Evolutionary conservation across 345 rosid genomes (phyloP), one percentile per base, ranked within the genome.

Genomic region (Mallotus nudiflorus): DNA sequence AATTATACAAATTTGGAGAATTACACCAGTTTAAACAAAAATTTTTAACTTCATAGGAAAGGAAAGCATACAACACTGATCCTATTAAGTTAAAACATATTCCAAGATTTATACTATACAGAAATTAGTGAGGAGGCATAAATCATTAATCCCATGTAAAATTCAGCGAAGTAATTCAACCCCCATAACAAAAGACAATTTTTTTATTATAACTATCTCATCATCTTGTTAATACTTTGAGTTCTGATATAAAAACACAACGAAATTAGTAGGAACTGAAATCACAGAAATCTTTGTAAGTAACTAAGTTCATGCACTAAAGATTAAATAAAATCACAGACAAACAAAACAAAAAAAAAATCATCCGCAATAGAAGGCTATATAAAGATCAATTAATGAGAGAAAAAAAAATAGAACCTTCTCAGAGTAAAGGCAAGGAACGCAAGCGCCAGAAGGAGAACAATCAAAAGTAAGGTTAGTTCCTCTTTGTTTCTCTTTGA

Each of bases 361-460:
- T 62, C 15, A 39, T 35, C n/a, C n/a, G n/a, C n/a, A n/a, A n/a
- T n/a, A n/a, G 16, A 49, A 63, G 42, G 0, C 16, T 16, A 59
- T 6, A 37, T 4, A 25, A 24, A 16, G 20, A 27, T 2, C 12
- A 19, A 35, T 31, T 18, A 2, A 33, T 44, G 3, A 7, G 18
- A 0, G 24, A 1, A 54, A 6, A 25, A 14, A 20, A 40, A 25
- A 16, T 4, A 9, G 54, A 58, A 90, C 97, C 96, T 91, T 93
- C 75, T 91, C 96, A 15, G 93, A 89, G 83, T 87, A 87, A 42
- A 70, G 77, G 82, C 99, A 94, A 9, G 87, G 81, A 70, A 90
- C 89, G 73, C 97, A 94, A 65, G 97, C 91, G 55, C 97, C 97
- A n/a, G 97, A 88, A 75, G 85, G 96, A 74, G 96, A 85, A 83